Percentiles rank a stretch among this genome's conserved stretches.
Conservation (phyloP, 2,329 filamentous ascomycete genomes). For the Ophiostoma perfectum region DNA sequence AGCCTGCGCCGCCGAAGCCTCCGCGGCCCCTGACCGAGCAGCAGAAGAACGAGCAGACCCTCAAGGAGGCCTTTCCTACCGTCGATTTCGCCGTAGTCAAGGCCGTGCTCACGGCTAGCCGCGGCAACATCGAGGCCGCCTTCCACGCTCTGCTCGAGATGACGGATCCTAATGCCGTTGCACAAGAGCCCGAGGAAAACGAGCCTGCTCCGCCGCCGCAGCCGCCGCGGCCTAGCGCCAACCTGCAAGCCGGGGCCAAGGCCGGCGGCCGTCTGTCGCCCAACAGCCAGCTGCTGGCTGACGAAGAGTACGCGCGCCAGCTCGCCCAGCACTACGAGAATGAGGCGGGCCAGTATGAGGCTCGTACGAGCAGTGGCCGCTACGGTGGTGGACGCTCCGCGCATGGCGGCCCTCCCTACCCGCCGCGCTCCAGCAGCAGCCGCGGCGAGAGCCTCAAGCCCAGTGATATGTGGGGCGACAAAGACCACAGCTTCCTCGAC, state of each 20-base stretch:
- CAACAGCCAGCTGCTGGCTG: constrained; percentile 77
- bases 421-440: constrained; percentile 39
- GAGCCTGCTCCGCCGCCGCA: constrained; percentile 60
- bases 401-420: constrained; percentile 26
- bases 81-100: constrained; percentile 78
- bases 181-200: constrained; percentile 34
- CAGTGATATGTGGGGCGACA: constrained; percentile 57
- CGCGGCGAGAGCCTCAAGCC: constrained; percentile 43
- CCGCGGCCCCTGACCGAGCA: constrained; percentile 75
- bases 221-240: constrained; percentile 67
- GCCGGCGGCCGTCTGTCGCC: constrained; percentile 63
- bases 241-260: constrained; percentile 48
- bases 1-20: constrained; percentile 64
- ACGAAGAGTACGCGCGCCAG: constrained; percentile 84
- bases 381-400: constrained; percentile 21
- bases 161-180: constrained; percentile 68
- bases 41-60: constrained; percentile 78
- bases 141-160: constrained; percentile 90
- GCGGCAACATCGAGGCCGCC: constrained; percentile 81
- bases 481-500: constrained; percentile 87
- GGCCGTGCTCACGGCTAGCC: constrained; percentile 80
- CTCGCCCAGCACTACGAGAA: constrained; percentile 85
- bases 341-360: constrained; percentile 50
- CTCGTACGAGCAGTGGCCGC: constrained; percentile 40
- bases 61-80: constrained; percentile 88